Evolutionary conservation across 2,329 filamentous ascomycete genomes (phyloP).

Genomic region (Claviceps arundinis): DNA sequence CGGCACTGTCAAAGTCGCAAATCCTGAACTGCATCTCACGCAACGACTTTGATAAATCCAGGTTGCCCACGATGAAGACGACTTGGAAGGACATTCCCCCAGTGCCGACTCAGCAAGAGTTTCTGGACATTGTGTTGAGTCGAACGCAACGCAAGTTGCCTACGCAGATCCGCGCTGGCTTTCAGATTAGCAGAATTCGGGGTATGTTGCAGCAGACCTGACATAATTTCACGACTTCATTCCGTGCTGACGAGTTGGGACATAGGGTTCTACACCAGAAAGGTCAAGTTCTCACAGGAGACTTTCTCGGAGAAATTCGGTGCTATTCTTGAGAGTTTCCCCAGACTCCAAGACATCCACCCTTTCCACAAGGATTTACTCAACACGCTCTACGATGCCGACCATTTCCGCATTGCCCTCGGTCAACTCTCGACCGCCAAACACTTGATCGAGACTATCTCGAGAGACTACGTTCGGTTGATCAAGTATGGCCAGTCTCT

Average conservation of each 20-base stretch:
- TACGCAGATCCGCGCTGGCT: conserved; percentile 89
- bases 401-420: conserved; percentile 93
- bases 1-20: conserved; percentile 4
- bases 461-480: conserved; percentile 88
- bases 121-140: conserved; percentile 92
- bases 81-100: conserved; percentile 70
- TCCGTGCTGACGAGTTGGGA: background rate
- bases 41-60: conserved; percentile 1
- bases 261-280: conserved; percentile 81
- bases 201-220: conserved; percentile 20
- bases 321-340: conserved; percentile 84
- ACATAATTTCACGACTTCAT: background rate
- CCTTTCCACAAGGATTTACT: conserved; percentile 74
- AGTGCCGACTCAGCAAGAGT: conserved; percentile 86
- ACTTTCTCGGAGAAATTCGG: conserved; percentile 91
- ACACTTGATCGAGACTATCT: conserved; percentile 90
- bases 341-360: conserved; percentile 84
- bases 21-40: background rate
- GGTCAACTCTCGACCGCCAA: conserved; percentile 94
- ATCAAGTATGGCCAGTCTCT: conserved; percentile 87
- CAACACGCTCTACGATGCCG: conserved; percentile 96
- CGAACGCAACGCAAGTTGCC: conserved; percentile 85
- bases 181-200: conserved; percentile 86
- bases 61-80: conserved; percentile 39
- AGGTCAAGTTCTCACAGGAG: conserved; percentile 97